phyloP scores from a whole-genome alignment of 2,329 filamentous ascomycete species.

The Fusarium dlaminii region DNA sequence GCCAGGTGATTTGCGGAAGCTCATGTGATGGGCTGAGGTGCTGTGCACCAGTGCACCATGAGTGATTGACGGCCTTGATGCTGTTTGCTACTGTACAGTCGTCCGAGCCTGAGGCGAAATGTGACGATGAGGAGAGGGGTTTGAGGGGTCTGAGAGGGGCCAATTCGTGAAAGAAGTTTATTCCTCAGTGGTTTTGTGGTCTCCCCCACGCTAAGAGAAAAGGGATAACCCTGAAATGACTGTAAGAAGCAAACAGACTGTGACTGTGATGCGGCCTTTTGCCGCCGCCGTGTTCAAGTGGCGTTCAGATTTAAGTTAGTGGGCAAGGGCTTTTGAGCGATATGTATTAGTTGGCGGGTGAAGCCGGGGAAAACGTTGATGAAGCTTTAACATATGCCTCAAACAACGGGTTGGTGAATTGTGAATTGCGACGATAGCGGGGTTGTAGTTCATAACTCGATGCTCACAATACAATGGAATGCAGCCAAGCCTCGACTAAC shows the following conservation, averaged over 20 bases:
- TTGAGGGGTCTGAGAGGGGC: constrained; percentile 27
- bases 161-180: constrained; percentile 10
- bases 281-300: background rate
- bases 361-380: constrained; percentile 3
- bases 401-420: background rate
- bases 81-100: constrained; percentile 1
- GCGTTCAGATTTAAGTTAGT: constrained; percentile 10
- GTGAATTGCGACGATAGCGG: background rate
- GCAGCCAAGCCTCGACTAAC: background rate
- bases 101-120: background rate
- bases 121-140: constrained; percentile 18
- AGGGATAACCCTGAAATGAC: constrained; percentile 27
- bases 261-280: constrained; percentile 3
- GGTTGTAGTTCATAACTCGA: background rate
- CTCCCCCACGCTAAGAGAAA: constrained; percentile 14
- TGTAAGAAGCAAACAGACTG: background rate
- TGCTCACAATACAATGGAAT: background rate
- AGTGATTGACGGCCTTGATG: constrained; percentile 31
- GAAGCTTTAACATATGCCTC: constrained; percentile 14
- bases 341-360: background rate
- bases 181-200: constrained; percentile 5
- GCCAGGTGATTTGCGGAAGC: constrained; percentile 62
- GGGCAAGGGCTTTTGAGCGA: constrained; percentile 9
- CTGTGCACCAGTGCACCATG: constrained; percentile 47
- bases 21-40: constrained; percentile 63